phyloP scores from a whole-genome alignment of 345 rosid species.

The Syzygium oleosum region DNA sequence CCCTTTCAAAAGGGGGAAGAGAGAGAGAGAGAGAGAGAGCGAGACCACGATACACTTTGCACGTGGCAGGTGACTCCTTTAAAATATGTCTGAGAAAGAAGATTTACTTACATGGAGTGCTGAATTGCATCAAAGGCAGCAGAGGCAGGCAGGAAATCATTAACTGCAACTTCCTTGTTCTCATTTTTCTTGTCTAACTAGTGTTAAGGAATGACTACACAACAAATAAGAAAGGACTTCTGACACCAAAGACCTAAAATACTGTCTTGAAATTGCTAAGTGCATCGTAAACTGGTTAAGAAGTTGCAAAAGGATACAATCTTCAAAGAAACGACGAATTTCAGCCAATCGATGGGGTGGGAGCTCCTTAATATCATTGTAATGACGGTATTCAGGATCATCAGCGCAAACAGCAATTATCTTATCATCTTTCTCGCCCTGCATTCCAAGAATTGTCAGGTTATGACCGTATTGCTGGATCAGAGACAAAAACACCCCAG shows the following conservation, averaged over 20 bases:
- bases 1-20: neutral
- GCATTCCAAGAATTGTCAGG: neutral
- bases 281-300: neutral
- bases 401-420: slow-evolving; percentile 99
- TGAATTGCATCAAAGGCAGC: slow-evolving; percentile 76
- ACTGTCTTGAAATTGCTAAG: neutral
- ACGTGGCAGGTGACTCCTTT: neutral
- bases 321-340: slow-evolving; percentile 99
- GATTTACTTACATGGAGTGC: slow-evolving; percentile 69
- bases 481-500: neutral
- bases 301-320: slow-evolving; percentile 42
- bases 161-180: slow-evolving; percentile 98
- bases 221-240: neutral
- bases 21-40: neutral
- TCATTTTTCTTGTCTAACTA: slow-evolving; percentile 91
- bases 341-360: slow-evolving; percentile 98
- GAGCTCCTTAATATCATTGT: slow-evolving; percentile 80
- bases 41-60: neutral
- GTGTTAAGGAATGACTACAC: slow-evolving; percentile 4
- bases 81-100: neutral
- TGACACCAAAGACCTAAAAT: neutral
- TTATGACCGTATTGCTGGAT: neutral
- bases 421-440: slow-evolving; percentile 99
- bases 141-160: slow-evolving; percentile 80
- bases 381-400: slow-evolving; percentile 95